Conservation (phyloP, 371 early-diverging fungal genomes). For the Gilbertella persicaria region DNA sequence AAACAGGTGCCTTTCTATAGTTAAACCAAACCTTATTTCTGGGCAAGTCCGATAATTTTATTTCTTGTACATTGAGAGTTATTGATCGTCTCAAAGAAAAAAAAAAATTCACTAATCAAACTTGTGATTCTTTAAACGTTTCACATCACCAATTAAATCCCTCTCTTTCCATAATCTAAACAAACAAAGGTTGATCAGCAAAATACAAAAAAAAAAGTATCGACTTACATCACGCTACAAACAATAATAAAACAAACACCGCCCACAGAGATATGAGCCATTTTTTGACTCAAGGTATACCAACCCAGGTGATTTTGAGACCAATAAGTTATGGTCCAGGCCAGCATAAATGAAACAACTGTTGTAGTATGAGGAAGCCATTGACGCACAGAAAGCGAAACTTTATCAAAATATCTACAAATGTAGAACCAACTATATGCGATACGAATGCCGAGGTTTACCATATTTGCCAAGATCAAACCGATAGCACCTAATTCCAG, state of each 20-base stretch:
- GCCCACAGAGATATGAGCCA: slow-evolving; percentile 61
- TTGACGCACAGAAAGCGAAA: slow-evolving; percentile 19
- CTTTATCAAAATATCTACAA: slow-evolving; percentile 44
- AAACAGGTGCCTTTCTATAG: neutral
- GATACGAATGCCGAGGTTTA: slow-evolving; percentile 82
- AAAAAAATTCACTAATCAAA: slow-evolving; percentile 1
- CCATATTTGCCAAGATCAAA: slow-evolving; percentile 83
- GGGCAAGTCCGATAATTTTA: neutral
- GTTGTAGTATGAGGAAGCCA: slow-evolving; percentile 51
- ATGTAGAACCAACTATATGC: slow-evolving; percentile 73
- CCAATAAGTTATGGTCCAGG: slow-evolving; percentile 61
- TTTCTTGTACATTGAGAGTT: neutral
- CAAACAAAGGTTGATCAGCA: neutral
- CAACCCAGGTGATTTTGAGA: slow-evolving; percentile 64
- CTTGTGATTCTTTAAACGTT: slow-evolving; percentile 18
- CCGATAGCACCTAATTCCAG: slow-evolving; percentile 74
- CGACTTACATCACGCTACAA: slow-evolving; percentile 42
- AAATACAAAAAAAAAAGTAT: neutral
- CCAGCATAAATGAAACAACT: slow-evolving; percentile 42
- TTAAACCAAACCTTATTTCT: neutral
- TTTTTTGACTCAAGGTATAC: slow-evolving; percentile 54
- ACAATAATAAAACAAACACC: slow-evolving; percentile 42
- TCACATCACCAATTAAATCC: slow-evolving; percentile 24
- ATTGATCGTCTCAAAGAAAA: neutral
- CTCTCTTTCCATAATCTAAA: slow-evolving; percentile 36